phyloP scores from a whole-genome alignment of 805 yeast species.

The Kockiozyma suomiensis region DNA sequence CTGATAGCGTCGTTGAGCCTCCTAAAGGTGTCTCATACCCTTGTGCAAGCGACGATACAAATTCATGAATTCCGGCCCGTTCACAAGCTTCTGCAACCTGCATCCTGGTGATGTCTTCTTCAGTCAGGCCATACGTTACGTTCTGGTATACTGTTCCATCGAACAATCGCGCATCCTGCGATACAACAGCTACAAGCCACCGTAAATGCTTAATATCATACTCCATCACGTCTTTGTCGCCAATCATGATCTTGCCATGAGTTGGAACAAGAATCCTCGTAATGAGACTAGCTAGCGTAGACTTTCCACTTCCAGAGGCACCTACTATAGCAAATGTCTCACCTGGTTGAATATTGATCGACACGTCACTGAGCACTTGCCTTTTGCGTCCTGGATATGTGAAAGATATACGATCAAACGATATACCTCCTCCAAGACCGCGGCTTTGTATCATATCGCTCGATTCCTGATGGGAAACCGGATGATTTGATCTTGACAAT shows the following conservation, averaged over 20 bases:
- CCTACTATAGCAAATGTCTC: constrained; percentile 74
- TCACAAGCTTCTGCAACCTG: constrained; percentile 48
- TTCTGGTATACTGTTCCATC: constrained; percentile 76
- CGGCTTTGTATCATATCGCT: not conserved
- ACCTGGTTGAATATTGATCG: constrained; percentile 49
- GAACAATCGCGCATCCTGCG: constrained; percentile 71
- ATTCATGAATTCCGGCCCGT: constrained; percentile 55
- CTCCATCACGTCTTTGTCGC: constrained; percentile 46
- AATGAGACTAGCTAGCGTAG: constrained; percentile 66
- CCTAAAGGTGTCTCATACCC: constrained; percentile 65
- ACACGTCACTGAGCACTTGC: constrained; percentile 44
- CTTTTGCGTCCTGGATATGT: constrained; percentile 15
- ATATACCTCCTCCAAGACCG: constrained; percentile 35
- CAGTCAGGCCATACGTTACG: constrained; percentile 58
- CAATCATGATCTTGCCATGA: constrained; percentile 49
- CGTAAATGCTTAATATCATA: constrained; percentile 56
- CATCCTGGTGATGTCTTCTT: not conserved
- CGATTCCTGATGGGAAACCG: not conserved
- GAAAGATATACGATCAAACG: constrained; percentile 53
- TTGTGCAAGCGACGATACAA: constrained; percentile 56
- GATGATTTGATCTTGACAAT: not conserved
- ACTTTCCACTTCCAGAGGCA: constrained; percentile 88
- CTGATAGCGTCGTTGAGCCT: constrained; percentile 61
- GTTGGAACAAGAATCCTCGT: constrained; percentile 54
- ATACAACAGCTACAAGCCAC: constrained; percentile 63